A percentile compares a stretch with the other conserved stretches of the same genome.
phyloP scores from a whole-genome alignment of 257 asterid genomes.

The Coffea eugenioides region DNA sequence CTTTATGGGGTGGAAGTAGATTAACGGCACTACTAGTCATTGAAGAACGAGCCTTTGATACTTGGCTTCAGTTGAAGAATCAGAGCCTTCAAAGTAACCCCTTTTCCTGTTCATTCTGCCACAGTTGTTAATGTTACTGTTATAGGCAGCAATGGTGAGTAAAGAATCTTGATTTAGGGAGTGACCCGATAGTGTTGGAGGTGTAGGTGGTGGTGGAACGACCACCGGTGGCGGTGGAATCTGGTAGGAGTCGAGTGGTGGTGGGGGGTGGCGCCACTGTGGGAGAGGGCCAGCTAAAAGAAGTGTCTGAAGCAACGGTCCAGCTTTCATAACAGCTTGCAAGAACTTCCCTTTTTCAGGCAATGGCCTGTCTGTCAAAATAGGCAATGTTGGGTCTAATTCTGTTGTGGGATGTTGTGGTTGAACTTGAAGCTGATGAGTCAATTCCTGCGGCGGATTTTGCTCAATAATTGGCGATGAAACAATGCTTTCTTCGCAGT shows the following conservation, averaged over 20 bases:
- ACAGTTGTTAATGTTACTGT: slow-evolving; percentile 29
- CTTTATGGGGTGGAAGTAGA: neutral
- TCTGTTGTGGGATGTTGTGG: slow-evolving; percentile 11
- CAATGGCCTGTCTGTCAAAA: slow-evolving; percentile 42
- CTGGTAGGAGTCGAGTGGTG: slow-evolving; percentile 67
- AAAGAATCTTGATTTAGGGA: slow-evolving; percentile 25
- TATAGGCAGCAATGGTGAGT: slow-evolving; percentile 11
- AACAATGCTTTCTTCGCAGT: slow-evolving; percentile 83
- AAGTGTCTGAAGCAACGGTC: slow-evolving; percentile 87
- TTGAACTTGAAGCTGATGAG: neutral
- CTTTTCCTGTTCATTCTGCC: slow-evolving; percentile 59
- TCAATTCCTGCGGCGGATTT: slow-evolving; percentile 12
- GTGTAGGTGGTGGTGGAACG: slow-evolving; percentile 27
- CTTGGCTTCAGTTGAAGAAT: slow-evolving; percentile 47
- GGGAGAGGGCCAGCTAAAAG: slow-evolving; percentile 90
- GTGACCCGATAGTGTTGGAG: slow-evolving; percentile 9
- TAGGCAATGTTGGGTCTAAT: slow-evolving; percentile 24
- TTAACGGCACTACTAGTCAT: slow-evolving; percentile 19
- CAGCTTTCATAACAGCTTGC: slow-evolving; percentile 87
- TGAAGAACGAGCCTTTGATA: slow-evolving; percentile 55
- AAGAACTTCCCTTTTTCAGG: slow-evolving; percentile 82
- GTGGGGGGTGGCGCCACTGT: slow-evolving; percentile 98
- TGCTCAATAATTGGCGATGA: slow-evolving; percentile 44
- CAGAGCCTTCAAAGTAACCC: slow-evolving; percentile 38
- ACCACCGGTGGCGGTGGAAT: slow-evolving; percentile 83